These are phyloP conservation scores for Abrus pulchellus DNA, from an alignment of 306 rosid genomes.

Conservation along the genomic window DNA sequence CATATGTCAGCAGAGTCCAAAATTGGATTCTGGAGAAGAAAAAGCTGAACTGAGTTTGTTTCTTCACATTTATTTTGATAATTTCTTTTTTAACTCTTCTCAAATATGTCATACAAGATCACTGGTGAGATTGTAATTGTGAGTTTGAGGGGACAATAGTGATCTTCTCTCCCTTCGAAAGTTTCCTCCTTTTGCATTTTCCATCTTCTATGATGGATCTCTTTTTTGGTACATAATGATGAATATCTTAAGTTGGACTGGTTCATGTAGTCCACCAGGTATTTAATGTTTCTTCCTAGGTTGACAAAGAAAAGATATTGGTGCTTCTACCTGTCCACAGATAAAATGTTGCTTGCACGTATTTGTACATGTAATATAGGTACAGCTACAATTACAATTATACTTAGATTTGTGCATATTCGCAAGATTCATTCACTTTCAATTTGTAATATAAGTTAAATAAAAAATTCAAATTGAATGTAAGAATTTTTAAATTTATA, in stretches of 20 bases:
- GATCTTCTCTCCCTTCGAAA: conserved; percentile 13
- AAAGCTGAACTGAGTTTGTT: conserved; percentile 71
- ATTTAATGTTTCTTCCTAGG: conserved; percentile 31
- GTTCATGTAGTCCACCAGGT: conserved; percentile 11
- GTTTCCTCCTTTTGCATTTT: conserved; percentile 38
- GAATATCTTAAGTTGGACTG: conserved; percentile 17
- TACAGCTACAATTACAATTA: background rate
- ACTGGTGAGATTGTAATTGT: conserved; percentile 51
- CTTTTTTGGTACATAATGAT: conserved; percentile 45
- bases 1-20: conserved; percentile 58
- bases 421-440: background rate
- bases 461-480: too few relatives aligned
- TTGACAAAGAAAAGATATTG: conserved; percentile 23
- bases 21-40: conserved; percentile 74
- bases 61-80: conserved; percentile 25
- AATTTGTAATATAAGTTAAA: background rate
- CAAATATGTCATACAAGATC: conserved; percentile 40
- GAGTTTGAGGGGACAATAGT: conserved; percentile 45
- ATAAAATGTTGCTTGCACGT: conserved; percentile 6
- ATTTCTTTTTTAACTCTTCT: conserved; percentile 15
- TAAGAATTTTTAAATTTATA: too few relatives aligned
- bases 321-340: background rate
- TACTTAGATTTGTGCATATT: background rate
- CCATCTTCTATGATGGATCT: conserved; percentile 45
- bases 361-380: conserved; percentile 30